Evolutionary conservation across 768 basidiomycete genomes (phyloP).

Genomic region (Cyclocybe cylindracea): DNA sequence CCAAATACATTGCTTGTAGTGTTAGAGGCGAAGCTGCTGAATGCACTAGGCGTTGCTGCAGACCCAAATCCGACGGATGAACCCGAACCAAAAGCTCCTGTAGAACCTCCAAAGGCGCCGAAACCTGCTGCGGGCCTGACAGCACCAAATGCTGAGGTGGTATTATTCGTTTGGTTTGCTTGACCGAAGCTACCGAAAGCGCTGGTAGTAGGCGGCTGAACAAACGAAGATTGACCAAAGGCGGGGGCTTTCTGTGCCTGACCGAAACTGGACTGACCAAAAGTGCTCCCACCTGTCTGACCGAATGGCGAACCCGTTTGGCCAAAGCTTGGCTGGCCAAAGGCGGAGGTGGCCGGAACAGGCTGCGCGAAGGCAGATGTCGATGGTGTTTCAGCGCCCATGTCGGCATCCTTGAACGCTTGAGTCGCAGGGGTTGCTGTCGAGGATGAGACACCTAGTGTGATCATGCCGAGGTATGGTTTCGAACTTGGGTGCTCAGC

Average conservation of each 20-base stretch:
- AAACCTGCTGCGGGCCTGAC: conserved; percentile 19
- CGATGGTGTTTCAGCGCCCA: conserved; percentile 17
- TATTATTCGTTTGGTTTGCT: conserved; percentile 16
- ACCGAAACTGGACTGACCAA: conserved; percentile 24
- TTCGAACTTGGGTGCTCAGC: conserved; percentile 50
- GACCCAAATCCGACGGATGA: conserved; percentile 14
- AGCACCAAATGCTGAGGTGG: conserved; percentile 26
- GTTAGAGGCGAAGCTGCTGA: conserved; percentile 17
- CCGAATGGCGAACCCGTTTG: conserved; percentile 24
- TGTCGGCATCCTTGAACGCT: conserved; percentile 21
- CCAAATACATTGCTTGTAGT: conserved; percentile 24
- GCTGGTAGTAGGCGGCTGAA: conserved; percentile 25
- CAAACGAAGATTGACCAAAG: conserved; percentile 34
- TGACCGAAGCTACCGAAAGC: conserved; percentile 22
- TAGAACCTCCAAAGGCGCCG: conserved; percentile 22
- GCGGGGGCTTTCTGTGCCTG: conserved; percentile 19
- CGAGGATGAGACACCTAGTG: conserved; percentile 15
- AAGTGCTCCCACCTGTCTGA: conserved; percentile 18
- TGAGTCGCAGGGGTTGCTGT: conserved; percentile 9
- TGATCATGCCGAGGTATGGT: conserved; percentile 59
- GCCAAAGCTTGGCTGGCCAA: conserved; percentile 26
- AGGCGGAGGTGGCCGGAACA: conserved; percentile 10
- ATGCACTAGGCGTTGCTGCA: conserved; percentile 9
- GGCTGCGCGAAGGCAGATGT: conserved; percentile 7
- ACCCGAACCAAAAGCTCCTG: conserved; percentile 12